phyloP scores from a whole-genome alignment of 1,284 basidiomycete genomes.

The Fomitopsis schrenkii region DNA sequence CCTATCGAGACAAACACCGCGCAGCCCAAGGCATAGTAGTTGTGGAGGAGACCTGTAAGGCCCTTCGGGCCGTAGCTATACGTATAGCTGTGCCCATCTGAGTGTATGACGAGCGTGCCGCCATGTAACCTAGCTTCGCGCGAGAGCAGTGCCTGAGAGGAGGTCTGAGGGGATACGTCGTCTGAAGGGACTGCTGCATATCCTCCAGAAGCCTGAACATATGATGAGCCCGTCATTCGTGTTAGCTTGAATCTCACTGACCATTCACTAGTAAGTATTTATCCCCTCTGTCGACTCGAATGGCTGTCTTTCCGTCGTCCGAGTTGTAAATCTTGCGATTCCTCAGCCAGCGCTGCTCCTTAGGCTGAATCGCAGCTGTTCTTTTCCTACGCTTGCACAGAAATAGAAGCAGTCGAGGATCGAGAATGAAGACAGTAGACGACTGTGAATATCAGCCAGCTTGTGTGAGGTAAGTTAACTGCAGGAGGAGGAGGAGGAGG shows the following conservation, averaged over 20 bases:
- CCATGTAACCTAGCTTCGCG: constrained; percentile 14
- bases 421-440: too few species aligned
- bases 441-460: too few species aligned
- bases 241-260: neutral
- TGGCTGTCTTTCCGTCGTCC: neutral
- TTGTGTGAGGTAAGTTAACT: too few species aligned
- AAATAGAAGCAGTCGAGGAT: too few species aligned
- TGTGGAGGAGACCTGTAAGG: constrained; percentile 55
- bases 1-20: constrained; percentile 74
- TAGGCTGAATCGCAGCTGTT: too few species aligned
- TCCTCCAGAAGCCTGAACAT: neutral
- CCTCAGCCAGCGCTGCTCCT: too few species aligned
- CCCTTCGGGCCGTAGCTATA: constrained; percentile 70
- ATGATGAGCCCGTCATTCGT: neutral
- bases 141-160: constrained; percentile 1
- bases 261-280: neutral
- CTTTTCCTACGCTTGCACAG: too few species aligned
- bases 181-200: neutral
- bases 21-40: constrained; percentile 58
- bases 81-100: constrained; percentile 38
- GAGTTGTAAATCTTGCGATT: too few species aligned
- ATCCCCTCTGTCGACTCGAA: neutral
- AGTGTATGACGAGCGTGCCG: constrained; percentile 26
- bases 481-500: too few species aligned
- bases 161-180: neutral